A percentile compares a stretch with the other conserved stretches of the same genome.
phyloP scores from a whole-genome alignment of 192 early-diverging fungal species.

The Backusella tarrabulga region DNA sequence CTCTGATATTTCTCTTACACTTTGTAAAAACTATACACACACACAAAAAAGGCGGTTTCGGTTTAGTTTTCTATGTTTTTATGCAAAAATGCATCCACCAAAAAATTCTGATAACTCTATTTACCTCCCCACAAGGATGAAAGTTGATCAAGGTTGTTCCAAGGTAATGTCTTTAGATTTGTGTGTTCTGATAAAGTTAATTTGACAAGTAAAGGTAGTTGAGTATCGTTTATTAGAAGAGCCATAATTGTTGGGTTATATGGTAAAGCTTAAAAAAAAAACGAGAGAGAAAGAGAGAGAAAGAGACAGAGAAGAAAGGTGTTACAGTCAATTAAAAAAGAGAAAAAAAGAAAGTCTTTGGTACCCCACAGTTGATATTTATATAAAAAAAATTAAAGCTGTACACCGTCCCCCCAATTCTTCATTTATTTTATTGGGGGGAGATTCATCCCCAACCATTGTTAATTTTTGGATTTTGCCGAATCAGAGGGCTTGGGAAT shows the following conservation, averaged over 20 bases:
- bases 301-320: not conserved
- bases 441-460: slow-evolving; percentile 5
- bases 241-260: not conserved
- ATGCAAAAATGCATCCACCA: not conserved
- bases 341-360: not conserved
- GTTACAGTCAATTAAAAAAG: not conserved
- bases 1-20: slow-evolving; percentile 24
- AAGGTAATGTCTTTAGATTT: slow-evolving; percentile 1
- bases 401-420: not conserved
- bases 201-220: slow-evolving; percentile 4
- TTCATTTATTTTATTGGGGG: not conserved
- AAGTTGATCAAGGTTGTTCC: slow-evolving; percentile 12
- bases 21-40: slow-evolving; percentile 25
- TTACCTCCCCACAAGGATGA: slow-evolving; percentile 13
- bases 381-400: not conserved
- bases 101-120: not conserved
- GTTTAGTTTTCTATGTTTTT: not conserved
- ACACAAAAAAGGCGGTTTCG: not conserved
- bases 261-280: not conserved
- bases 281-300: not conserved
- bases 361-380: slow-evolving; percentile 3
- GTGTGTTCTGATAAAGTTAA: slow-evolving; percentile 2
- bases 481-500: not conserved
- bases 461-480: not conserved
- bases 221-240: slow-evolving; percentile 8